phyloP scores from a whole-genome alignment of 2,329 filamentous ascomycete species.

The Endoconidiophora polonica region DNA sequence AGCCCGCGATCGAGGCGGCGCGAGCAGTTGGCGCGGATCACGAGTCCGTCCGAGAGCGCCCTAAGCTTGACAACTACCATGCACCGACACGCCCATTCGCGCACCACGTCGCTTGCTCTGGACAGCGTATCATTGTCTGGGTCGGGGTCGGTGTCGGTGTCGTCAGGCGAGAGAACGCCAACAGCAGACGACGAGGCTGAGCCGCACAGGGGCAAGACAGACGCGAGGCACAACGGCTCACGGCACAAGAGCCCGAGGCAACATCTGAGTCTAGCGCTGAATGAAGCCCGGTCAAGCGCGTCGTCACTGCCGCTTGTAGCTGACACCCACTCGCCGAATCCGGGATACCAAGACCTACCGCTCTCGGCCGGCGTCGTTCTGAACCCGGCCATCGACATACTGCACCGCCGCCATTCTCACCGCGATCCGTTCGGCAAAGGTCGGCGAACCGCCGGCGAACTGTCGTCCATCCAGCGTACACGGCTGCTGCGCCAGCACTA shows the following conservation, averaged over 20 bases:
- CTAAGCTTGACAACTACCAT: background rate
- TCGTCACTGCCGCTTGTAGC: conserved; percentile 47
- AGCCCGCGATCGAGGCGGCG: conserved; percentile 33
- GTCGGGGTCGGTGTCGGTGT: background rate
- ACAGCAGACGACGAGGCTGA: background rate
- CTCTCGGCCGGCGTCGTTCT: conserved; percentile 34
- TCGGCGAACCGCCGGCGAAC: conserved; percentile 39
- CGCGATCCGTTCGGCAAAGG: conserved; percentile 30
- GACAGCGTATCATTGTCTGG: background rate
- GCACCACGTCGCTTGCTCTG: conserved; percentile 12
- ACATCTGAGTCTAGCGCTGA: conserved; percentile 33
- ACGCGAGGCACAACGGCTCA: background rate
- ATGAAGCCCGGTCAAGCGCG: conserved; percentile 49
- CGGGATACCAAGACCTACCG: conserved; percentile 31
- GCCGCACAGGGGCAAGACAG: background rate
- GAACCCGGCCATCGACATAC: conserved; percentile 28
- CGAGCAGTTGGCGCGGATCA: conserved; percentile 10
- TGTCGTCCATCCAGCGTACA: conserved; percentile 51
- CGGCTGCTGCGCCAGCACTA: conserved; percentile 64
- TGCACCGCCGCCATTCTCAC: conserved; percentile 44
- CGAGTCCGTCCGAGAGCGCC: conserved; percentile 8
- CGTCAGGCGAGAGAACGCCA: conserved; percentile 3
- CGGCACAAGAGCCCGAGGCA: conserved; percentile 24
- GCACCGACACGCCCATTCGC: conserved; percentile 1
- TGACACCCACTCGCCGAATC: conserved; percentile 35